Conservation (phyloP, 1,284 basidiomycete species). For the Melampsora larici-populina region DNA sequence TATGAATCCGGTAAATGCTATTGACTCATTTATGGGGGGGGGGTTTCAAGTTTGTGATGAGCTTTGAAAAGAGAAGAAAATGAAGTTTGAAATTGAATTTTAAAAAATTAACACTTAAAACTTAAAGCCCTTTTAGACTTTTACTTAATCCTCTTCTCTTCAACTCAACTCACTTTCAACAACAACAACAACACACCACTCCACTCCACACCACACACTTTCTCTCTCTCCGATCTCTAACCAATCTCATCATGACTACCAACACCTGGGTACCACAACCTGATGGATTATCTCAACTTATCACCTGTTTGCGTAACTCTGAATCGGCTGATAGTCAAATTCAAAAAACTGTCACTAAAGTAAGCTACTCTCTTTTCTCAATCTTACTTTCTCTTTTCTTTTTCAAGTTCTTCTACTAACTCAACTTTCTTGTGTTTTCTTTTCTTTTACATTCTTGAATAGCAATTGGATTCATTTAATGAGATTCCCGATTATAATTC, state of each 20-base stretch:
- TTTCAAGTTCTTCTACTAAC: no score
- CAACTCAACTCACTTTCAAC: background rate
- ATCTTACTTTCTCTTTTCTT: background rate
- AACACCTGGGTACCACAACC: slow-evolving; percentile 68
- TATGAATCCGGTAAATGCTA: no score
- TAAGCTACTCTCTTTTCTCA: slow-evolving; percentile 50
- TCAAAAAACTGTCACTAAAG: slow-evolving; percentile 72
- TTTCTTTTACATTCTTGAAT: slow-evolving; percentile 43
- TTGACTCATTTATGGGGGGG: no score
- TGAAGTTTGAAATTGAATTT: no score
- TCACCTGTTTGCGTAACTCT: slow-evolving; percentile 78
- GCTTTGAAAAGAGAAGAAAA: no score
- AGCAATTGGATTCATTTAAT: slow-evolving; percentile 87
- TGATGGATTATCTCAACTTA: slow-evolving; percentile 73
- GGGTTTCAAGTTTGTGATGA: no score
- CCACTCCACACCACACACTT: background rate
- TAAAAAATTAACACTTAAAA: no score
- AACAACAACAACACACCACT: background rate
- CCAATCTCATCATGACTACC: slow-evolving; percentile 56
- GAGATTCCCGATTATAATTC: slow-evolving; percentile 88
- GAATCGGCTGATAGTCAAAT: slow-evolving; percentile 65
- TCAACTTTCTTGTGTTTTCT: slow-evolving; percentile 44
- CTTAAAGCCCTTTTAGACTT: no score
- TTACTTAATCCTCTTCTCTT: no score
- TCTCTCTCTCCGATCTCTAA: no score